These are phyloP conservation scores for Phytophthora colocasiae DNA, from an alignment of 352 stramenopile species.

Conservation along the genomic window DNA sequence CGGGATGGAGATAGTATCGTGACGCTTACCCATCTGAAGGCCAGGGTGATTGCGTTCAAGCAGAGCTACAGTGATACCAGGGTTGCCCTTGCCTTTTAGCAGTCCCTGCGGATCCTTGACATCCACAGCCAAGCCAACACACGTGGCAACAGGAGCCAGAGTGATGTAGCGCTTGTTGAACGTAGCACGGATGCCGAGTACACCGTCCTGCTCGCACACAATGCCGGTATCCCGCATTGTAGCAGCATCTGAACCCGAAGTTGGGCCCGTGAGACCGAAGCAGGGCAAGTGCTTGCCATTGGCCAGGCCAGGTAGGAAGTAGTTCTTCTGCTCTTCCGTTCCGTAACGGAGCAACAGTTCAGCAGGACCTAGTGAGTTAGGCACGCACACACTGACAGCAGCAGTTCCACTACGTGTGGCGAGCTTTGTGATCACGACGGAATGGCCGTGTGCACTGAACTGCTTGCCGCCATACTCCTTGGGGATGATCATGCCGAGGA, in stretches of 20 bases:
- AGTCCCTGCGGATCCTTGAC: slow-evolving; percentile 96
- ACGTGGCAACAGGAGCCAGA: slow-evolving; percentile 96
- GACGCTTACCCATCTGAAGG: slow-evolving; percentile 95
- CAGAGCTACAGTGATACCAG: slow-evolving; percentile 97
- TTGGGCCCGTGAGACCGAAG: slow-evolving; percentile 96
- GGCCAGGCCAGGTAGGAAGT: slow-evolving; percentile 94
- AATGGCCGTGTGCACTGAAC: slow-evolving; percentile 92
- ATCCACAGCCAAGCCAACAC: slow-evolving; percentile 97
- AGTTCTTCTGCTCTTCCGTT: slow-evolving; percentile 96
- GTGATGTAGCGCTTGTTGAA: slow-evolving; percentile 99
- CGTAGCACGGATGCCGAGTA: slow-evolving; percentile 94
- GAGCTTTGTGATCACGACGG: slow-evolving; percentile 94
- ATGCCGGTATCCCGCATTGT: slow-evolving; percentile 95
- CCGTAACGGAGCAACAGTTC: slow-evolving; percentile 97
- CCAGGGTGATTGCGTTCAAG: slow-evolving; percentile 95
- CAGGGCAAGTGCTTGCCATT: slow-evolving; percentile 97
- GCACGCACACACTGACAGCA: slow-evolving; percentile 95
- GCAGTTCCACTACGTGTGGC: slow-evolving; percentile 92
- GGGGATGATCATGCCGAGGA: slow-evolving; percentile 99
- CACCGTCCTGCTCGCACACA: slow-evolving; percentile 94
- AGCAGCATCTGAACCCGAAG: slow-evolving; percentile 96
- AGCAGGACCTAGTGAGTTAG: slow-evolving; percentile 97
- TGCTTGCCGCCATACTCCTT: slow-evolving; percentile 95
- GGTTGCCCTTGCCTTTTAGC: slow-evolving; percentile 92
- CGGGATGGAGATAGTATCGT: slow-evolving; percentile 95